These are phyloP conservation scores for Colletotrichum australisinense DNA, from an alignment of 2,329 filamentous ascomycete species.

Conservation along the genomic window DNA sequence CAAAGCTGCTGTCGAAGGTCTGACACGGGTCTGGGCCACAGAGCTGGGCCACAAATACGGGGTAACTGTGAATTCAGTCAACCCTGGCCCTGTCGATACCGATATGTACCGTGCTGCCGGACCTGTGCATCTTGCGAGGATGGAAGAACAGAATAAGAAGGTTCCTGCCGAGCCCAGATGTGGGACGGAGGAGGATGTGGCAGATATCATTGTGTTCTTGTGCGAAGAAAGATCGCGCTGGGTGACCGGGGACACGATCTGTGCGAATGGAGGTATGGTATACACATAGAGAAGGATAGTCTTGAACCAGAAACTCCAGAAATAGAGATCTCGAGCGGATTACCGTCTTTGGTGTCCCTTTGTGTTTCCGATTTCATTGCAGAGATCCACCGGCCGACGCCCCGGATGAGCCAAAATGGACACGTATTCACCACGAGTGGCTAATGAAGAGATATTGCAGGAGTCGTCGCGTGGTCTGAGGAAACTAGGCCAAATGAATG, in stretches of 20 bases:
- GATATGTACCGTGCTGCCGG: constrained; percentile 30
- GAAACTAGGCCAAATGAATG: too few relatives aligned
- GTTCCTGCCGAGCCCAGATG: constrained; percentile 25
- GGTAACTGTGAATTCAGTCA: constrained; percentile 46
- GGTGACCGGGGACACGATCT: constrained; percentile 27
- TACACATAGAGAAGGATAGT: not conserved
- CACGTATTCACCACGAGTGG: too few relatives aligned
- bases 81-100: constrained; percentile 44
- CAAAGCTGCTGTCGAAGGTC: constrained; percentile 47
- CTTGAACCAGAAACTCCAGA: not conserved
- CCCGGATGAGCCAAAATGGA: too few relatives aligned
- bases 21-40: constrained; percentile 44
- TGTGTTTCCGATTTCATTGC: too few relatives aligned
- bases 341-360: too few relatives aligned
- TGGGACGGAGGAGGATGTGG: constrained; percentile 17
- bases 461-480: too few relatives aligned
- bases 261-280: constrained; percentile 26
- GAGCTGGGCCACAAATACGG: constrained; percentile 45
- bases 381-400: too few relatives aligned
- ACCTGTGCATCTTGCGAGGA: constrained; percentile 12
- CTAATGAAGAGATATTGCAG: too few relatives aligned
- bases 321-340: too few relatives aligned
- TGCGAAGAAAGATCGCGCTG: constrained; percentile 25
- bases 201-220: constrained; percentile 25
- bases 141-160: constrained; percentile 22